Conservation (phyloP, 2,329 filamentous ascomycete genomes). For the Daldinia sp. region DNA sequence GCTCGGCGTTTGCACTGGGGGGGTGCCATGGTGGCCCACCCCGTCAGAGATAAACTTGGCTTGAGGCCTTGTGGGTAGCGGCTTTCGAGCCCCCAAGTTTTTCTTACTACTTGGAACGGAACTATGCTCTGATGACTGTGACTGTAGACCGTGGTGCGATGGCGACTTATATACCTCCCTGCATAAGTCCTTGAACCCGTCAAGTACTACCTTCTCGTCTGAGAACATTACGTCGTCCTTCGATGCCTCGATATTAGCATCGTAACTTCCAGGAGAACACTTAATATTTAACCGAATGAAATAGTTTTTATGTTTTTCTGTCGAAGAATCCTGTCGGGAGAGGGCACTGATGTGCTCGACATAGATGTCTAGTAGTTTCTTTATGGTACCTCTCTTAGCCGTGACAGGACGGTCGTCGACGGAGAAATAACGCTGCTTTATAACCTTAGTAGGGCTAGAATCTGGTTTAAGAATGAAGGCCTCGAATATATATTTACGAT, state of each 20-base stretch:
- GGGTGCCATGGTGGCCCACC: not conserved
- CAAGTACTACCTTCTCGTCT: conserved; percentile 57
- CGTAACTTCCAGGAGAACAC: conserved; percentile 71
- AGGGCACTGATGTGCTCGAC: conserved; percentile 56
- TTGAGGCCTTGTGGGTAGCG: not conserved
- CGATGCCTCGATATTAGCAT: conserved; percentile 74
- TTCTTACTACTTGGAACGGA: not conserved
- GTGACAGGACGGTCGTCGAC: conserved; percentile 74
- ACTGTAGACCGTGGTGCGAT: not conserved
- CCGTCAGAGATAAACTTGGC: not conserved
- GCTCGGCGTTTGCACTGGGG: not conserved
- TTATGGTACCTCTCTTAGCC: conserved; percentile 61
- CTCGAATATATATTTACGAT: conserved; percentile 56
- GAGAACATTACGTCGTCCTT: conserved; percentile 78
- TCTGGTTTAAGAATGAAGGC: conserved; percentile 65
- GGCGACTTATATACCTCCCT: conserved; percentile 49
- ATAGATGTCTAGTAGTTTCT: conserved; percentile 64
- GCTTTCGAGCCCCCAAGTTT: not conserved
- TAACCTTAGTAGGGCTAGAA: conserved; percentile 54
- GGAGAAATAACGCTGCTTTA: conserved; percentile 68
- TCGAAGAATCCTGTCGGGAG: conserved; percentile 34
- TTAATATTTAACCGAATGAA: conserved; percentile 71
- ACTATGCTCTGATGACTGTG: not conserved
- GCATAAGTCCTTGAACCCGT: conserved; percentile 58
- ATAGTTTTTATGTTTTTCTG: conserved; percentile 54